These are phyloP conservation scores for Lyophyllum semitale DNA, from an alignment of 768 basidiomycete genomes.

Conservation along the genomic window DNA sequence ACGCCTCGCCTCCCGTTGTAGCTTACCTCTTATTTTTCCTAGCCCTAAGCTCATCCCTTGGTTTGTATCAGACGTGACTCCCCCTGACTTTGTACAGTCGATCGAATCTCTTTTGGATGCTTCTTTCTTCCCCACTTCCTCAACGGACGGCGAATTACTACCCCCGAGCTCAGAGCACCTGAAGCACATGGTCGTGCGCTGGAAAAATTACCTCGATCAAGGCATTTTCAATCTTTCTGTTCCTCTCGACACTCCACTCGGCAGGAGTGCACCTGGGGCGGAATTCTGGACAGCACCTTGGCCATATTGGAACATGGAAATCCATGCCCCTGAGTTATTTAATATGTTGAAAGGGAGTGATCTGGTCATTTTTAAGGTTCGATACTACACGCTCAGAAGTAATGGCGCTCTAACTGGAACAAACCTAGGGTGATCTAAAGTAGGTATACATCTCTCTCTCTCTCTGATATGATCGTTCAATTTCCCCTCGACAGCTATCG, in stretches of 20 bases:
- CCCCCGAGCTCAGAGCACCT: conserved; percentile 41
- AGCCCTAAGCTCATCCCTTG: conserved; percentile 95
- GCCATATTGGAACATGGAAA: conserved; percentile 77
- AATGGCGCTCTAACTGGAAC: not conserved
- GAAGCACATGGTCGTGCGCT: conserved; percentile 62
- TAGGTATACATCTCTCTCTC: conserved; percentile 38
- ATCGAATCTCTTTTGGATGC: conserved; percentile 61
- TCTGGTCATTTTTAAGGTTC: conserved; percentile 85
- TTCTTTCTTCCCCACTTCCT: conserved; percentile 55
- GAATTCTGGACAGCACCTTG: conserved; percentile 75
- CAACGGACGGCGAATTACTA: conserved; percentile 20
- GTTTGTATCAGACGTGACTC: conserved; percentile 96
- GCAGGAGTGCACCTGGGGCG: conserved; percentile 31
- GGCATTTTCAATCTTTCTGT: conserved; percentile 78
- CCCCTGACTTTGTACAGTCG: conserved; percentile 72
- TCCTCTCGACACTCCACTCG: conserved; percentile 57
- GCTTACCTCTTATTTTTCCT: not conserved
- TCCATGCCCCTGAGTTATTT: conserved; percentile 53
- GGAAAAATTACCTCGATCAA: conserved; percentile 67
- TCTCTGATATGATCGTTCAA: not conserved
- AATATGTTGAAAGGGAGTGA: conserved; percentile 51
- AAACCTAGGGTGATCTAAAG: conserved; percentile 83
- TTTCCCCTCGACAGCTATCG: conserved; percentile 56
- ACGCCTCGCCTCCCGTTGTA: not conserved
- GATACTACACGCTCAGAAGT: not conserved